Evolutionary conservation across 768 basidiomycete genomes (phyloP), one percentile per base, ranked within the genome.

Genomic region (Psilocybe cubensis): DNA sequence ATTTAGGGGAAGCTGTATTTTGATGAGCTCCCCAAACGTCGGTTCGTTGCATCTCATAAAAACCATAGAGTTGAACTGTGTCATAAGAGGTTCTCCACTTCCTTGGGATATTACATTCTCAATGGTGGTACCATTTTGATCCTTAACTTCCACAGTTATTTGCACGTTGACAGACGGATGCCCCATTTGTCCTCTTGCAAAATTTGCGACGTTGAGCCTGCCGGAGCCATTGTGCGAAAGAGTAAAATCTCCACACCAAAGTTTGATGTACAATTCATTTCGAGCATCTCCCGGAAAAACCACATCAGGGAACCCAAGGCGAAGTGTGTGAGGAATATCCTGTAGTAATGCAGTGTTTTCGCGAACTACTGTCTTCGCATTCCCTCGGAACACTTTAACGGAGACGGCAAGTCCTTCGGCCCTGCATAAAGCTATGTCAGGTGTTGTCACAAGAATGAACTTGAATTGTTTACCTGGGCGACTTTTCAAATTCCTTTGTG

Each of bases 251-350:
- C 93, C 96, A 54, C 87, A 89, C 95, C 95, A 98, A 0, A 98
- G 82, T 71, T 97, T 97, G 76, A 98, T 83, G 72, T 98, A 98
- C 11, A 98, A 80, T 62, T 98, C 96, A 66, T 98, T 98, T 14
- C 96, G 87, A n/a, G 85, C 74, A 59, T 92, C 90, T 6, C 91
- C 92, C 3, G 96, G 96, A 68, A 95, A 95, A 8, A 96, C 95
- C 6, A 97, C 95, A 63, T 98, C 96, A 0, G 96, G 92, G 69
- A 98, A 98, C 27, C 94, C 94, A 29, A 98, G 85, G 3, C 94
- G 90, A 11, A 89, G 75, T 1, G 94, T 95, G 44, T 88, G 82
- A 0, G 96, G 91, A 8, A 86, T 83, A 62, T 90, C 92, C 57
- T 89, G 87, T 21, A 98, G 78, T 17, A 96, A 74, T 1, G 90